Percentiles rank a stretch among this genome's conserved stretches.
Evolutionary conservation across 2,329 filamentous ascomycete genomes (phyloP).

Genomic region (Didymella lethalis): DNA sequence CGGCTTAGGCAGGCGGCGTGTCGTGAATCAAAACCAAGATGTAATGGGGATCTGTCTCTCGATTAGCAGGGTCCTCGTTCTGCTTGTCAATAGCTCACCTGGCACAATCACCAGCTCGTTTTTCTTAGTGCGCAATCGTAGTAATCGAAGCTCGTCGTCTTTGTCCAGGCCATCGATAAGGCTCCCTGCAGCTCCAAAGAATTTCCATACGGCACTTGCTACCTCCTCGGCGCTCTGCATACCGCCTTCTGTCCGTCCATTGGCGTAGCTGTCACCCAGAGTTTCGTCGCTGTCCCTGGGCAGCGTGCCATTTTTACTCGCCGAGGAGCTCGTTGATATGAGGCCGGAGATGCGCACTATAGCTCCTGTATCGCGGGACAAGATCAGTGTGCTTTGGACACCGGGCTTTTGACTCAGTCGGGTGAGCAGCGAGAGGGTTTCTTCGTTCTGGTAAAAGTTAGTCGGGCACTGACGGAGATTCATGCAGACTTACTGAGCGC

Average conservation of each 20-base stretch:
- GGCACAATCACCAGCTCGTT: slow-evolving; percentile 86
- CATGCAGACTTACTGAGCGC: slow-evolving; percentile 34
- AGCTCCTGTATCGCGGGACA: slow-evolving; percentile 74
- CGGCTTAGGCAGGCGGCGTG: slow-evolving; percentile 69
- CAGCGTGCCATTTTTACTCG: slow-evolving; percentile 53
- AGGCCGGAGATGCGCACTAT: slow-evolving; percentile 79
- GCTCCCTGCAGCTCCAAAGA: slow-evolving; percentile 72
- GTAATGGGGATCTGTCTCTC: slow-evolving; percentile 70
- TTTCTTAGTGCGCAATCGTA: slow-evolving; percentile 81
- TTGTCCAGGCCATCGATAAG: slow-evolving; percentile 76
- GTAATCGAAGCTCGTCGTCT: slow-evolving; percentile 79
- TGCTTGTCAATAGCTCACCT: slow-evolving; percentile 46
- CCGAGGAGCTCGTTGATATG: slow-evolving; percentile 64
- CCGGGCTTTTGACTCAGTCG: slow-evolving; percentile 79
- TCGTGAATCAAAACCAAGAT: slow-evolving; percentile 82
- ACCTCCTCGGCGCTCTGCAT: slow-evolving; percentile 74
- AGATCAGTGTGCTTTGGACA: slow-evolving; percentile 78
- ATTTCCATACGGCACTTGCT: slow-evolving; percentile 77
- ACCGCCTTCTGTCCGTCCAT: slow-evolving; percentile 52
- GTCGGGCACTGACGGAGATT: not conserved
- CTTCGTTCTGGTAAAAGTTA: slow-evolving; percentile 53
- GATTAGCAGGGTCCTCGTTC: slow-evolving; percentile 23
- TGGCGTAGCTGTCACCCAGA: slow-evolving; percentile 41
- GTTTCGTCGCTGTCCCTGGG: slow-evolving; percentile 45
- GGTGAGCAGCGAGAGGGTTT: slow-evolving; percentile 70